A percentile compares a stretch with the other conserved stretches of the same genome.
phyloP scores from a whole-genome alignment of 2,329 filamentous ascomycete species.

The Trichophyton rubrum region DNA sequence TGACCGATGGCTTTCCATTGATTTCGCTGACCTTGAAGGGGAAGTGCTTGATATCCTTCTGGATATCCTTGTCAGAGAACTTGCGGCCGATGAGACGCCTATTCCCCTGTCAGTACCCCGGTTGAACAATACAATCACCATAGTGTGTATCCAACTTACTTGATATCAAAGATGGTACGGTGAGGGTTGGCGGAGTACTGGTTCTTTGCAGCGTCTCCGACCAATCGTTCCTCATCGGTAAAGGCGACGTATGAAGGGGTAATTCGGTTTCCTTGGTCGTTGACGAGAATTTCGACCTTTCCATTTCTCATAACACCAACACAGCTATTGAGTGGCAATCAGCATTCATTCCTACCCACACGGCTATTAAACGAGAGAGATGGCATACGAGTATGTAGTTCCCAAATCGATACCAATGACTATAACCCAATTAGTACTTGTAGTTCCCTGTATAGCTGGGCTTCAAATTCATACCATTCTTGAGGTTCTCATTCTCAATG shows the following conservation, averaged over 20 bases:
- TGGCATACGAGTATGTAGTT: constrained; percentile 58
- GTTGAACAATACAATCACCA: not conserved
- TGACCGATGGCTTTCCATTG: constrained; percentile 76
- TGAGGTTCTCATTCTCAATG: constrained; percentile 55
- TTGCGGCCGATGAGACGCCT: constrained; percentile 80
- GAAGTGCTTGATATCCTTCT: constrained; percentile 94
- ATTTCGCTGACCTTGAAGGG: constrained; percentile 88
- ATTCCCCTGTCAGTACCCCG: constrained; percentile 6
- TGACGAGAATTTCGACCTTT: constrained; percentile 89
- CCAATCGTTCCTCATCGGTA: constrained; percentile 90
- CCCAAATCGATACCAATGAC: constrained; percentile 94
- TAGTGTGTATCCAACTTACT: constrained; percentile 44
- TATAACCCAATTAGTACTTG: constrained; percentile 16
- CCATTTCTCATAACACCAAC: constrained; percentile 94
- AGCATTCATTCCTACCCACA: not conserved
- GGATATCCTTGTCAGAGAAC: constrained; percentile 71
- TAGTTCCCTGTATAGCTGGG: not conserved
- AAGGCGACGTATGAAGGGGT: constrained; percentile 92
- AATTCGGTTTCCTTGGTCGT: constrained; percentile 94
- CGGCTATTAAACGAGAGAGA: not conserved
- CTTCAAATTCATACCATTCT: constrained; percentile 44
- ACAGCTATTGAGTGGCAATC: constrained; percentile 48
- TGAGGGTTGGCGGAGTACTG: constrained; percentile 70
- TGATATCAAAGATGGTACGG: constrained; percentile 69
- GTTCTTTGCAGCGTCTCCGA: constrained; percentile 96